Evolutionary conservation across 2,329 filamentous ascomycete species (phyloP).

Genomic region (Fusarium camptoceras): DNA sequence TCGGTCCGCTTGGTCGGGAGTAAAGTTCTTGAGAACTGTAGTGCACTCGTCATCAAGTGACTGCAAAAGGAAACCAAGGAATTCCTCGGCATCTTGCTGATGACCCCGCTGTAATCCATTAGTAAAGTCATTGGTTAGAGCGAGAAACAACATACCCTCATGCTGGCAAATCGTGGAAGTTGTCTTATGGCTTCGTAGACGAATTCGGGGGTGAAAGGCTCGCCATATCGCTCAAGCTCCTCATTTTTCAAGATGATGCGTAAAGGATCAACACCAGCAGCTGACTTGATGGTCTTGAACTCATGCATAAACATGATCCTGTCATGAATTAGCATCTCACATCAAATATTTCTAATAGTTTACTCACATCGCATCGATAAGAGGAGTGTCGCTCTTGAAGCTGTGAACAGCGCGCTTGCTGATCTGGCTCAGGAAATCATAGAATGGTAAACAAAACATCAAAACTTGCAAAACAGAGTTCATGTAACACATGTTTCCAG

Average conservation of each 20-base stretch:
- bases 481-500: slow-evolving; percentile 99
- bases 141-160: slow-evolving; percentile 74
- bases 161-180: slow-evolving; percentile 87
- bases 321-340: slow-evolving; percentile 9
- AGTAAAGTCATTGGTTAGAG: neutral
- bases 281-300: slow-evolving; percentile 87
- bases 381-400: slow-evolving; percentile 93
- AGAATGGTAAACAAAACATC: slow-evolving; percentile 93
- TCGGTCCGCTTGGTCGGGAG: slow-evolving; percentile 50
- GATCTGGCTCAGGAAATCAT: slow-evolving; percentile 90
- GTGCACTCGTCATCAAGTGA: slow-evolving; percentile 93
- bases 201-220: slow-evolving; percentile 92
- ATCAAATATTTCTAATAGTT: neutral
- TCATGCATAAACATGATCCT: slow-evolving; percentile 97
- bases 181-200: slow-evolving; percentile 93
- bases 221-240: slow-evolving; percentile 90
- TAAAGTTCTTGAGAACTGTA: slow-evolving; percentile 68
- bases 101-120: slow-evolving; percentile 76
- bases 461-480: slow-evolving; percentile 98
- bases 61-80: slow-evolving; percentile 91
- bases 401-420: slow-evolving; percentile 86
- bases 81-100: slow-evolving; percentile 98
- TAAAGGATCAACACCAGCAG: slow-evolving; percentile 78
- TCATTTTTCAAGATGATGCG: slow-evolving; percentile 79
- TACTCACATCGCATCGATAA: slow-evolving; percentile 91